Conservation (phyloP, 1,139 yeast genomes). For the Pneumocystis canis region DNA sequence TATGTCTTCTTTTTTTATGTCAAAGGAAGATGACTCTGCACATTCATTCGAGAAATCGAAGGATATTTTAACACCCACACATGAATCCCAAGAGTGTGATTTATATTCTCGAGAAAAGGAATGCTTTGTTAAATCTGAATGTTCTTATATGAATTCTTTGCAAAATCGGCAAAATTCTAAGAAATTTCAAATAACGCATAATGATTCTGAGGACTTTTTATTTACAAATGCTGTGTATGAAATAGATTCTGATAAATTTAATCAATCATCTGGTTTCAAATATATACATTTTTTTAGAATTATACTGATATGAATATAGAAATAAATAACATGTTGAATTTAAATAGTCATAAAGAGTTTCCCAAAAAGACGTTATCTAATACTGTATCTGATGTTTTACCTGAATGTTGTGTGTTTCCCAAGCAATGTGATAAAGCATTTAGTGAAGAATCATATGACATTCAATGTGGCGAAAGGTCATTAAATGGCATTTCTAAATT, state of each 20-base stretch:
- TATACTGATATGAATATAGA: not conserved
- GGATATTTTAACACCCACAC: not conserved
- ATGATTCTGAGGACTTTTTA: not conserved
- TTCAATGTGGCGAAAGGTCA: not conserved
- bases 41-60: not conserved
- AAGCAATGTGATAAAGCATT: not conserved
- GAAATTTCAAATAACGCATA: not conserved
- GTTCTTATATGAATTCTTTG: not conserved
- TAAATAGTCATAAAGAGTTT: not conserved
- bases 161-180: not conserved
- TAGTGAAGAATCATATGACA: not conserved
- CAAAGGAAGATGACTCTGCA: not conserved
- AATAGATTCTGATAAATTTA: not conserved
- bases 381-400: not conserved
- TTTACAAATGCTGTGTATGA: not conserved
- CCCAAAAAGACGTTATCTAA: not conserved
- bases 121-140: not conserved
- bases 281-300: not conserved
- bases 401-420: not conserved
- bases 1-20: not conserved
- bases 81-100: not conserved
- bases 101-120: not conserved
- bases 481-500: not conserved
- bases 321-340: not conserved
- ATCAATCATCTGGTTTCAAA: not conserved